A percentile compares a stretch with the other conserved stretches of the same genome.
Evolutionary conservation across 805 yeast genomes (phyloP).

Genomic region (Saccharomyces mikatae): DNA sequence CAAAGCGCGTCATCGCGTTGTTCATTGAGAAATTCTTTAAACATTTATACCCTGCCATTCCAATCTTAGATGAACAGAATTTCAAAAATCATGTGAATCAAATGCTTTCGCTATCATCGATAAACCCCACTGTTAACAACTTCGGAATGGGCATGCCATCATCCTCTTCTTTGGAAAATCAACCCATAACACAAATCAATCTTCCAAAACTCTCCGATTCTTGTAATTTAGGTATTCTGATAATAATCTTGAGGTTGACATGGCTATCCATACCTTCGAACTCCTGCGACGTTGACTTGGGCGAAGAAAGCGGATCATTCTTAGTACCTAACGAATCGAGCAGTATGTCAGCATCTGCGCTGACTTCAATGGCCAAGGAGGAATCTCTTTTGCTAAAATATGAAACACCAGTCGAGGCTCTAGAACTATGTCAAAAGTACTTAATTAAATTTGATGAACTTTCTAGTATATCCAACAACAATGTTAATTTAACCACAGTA

Average conservation of each 20-base stretch:
- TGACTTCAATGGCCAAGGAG: constrained; percentile 22
- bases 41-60: constrained; percentile 54
- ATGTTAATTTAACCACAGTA: constrained; percentile 34
- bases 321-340: constrained; percentile 4
- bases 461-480: constrained; percentile 28
- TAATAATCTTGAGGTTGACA: constrained; percentile 45
- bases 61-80: constrained; percentile 52
- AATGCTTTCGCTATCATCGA: constrained; percentile 10
- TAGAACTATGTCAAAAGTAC: constrained; percentile 23
- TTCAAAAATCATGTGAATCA: constrained; percentile 27
- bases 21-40: constrained; percentile 53
- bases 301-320: constrained; percentile 8
- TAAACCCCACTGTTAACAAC: constrained; percentile 10
- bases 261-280: constrained; percentile 48
- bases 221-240: constrained; percentile 41
- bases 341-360: constrained; percentile 5
- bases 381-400: constrained; percentile 22
- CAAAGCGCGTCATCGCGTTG: constrained; percentile 45
- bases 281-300: constrained; percentile 29
- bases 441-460: constrained; percentile 29
- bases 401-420: constrained; percentile 25
- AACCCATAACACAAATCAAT: constrained; percentile 15
- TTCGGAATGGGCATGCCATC: not conserved
- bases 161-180: constrained; percentile 5
- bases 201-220: constrained; percentile 32